Base-by-base conservation (phyloP, 2,329 filamentous ascomycete genomes). In the Beauveria asiatica region DNA sequence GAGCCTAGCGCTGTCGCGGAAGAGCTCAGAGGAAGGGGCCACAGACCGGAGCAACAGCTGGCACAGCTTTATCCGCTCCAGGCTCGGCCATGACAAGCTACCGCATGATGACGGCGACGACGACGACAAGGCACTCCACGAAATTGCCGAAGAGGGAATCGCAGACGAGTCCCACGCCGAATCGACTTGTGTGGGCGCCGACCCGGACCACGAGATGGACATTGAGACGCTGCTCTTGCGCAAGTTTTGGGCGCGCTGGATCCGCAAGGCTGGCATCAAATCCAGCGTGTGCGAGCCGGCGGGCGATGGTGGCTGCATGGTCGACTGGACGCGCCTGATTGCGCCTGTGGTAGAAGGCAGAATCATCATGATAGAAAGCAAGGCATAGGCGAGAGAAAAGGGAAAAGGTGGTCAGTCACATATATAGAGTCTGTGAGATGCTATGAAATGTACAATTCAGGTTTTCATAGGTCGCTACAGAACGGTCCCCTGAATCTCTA, bases 241-340 rank as follows among this genome's bases (percentile, higher is more conserved):
- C 25, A 84, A 83, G 65, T 87, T 87, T 13, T 85, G 87, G 68
- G 75, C 79, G 21, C 89, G 88, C 67, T 96, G 91, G 91, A 87
- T 86, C 68, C 78, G 82, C 23, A 73, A 84, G 62, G 84, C 88
- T 0, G 84, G 85, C 0, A 75, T 95, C 21, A 78, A 85, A 61
- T 78, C 76, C 56, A 67, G 72, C 54, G 69, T 76, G 11, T 80
- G 76, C 45, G 81, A 83, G 61, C 79, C 81, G 17, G 80, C 89
- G 3, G 37, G 62, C 61, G 78, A 84, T 55, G 80, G 76, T 0
- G 84, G 85, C 62, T 77, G 78, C 49, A 81, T 85, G 55, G 84
- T 88, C 37, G 81, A 87, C 64, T 96, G 91, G 90, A 93, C 90
- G 9, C 84, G 83, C 63, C 87, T 89, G 1, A 92, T 96, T 70